These are phyloP conservation scores for Omphalotus guepiniiformis DNA, from an alignment of 768 basidiomycete species.

Conservation along the genomic window DNA sequence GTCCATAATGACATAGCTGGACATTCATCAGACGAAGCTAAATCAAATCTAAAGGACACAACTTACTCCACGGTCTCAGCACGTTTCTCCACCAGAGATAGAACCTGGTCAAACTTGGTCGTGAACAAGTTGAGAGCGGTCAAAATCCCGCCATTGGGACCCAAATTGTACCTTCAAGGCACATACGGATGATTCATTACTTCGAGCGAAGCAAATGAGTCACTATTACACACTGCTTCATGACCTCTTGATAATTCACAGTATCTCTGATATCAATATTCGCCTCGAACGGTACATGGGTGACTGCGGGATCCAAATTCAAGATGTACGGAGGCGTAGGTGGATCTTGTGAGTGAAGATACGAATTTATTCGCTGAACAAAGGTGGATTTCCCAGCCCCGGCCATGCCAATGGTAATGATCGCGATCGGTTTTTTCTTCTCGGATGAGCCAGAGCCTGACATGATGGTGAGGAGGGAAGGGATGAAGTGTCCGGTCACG, in stretches of 20 bases:
- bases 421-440: conserved; percentile 68
- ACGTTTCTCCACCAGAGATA: conserved; percentile 86
- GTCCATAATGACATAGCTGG: conserved; percentile 90
- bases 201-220: neutral
- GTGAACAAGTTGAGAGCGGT: conserved; percentile 97
- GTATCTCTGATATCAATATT: conserved; percentile 99
- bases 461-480: neutral
- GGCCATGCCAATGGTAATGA: conserved; percentile 94
- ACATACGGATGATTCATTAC: conserved; percentile 2
- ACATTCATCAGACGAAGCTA: neutral
- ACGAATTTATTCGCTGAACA: conserved; percentile 90
- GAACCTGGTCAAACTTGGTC: conserved; percentile 97
- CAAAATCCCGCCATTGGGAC: conserved; percentile 96
- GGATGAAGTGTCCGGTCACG: neutral
- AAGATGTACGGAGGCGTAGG: conserved; percentile 87
- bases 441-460: conserved; percentile 7
- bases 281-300: conserved; percentile 86
- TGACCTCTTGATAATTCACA: conserved; percentile 95
- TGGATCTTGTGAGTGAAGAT: conserved; percentile 68
- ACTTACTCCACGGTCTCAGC: conserved; percentile 85
- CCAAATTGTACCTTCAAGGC: conserved; percentile 82
- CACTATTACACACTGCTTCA: conserved; percentile 88
- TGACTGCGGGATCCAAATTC: conserved; percentile 96
- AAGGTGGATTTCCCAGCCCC: conserved; percentile 98
- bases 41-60: neutral